Percentiles rank a stretch among this genome's conserved stretches.
Conservation (phyloP, 805 yeast species). For the Debaryomyces hansenii region DNA sequence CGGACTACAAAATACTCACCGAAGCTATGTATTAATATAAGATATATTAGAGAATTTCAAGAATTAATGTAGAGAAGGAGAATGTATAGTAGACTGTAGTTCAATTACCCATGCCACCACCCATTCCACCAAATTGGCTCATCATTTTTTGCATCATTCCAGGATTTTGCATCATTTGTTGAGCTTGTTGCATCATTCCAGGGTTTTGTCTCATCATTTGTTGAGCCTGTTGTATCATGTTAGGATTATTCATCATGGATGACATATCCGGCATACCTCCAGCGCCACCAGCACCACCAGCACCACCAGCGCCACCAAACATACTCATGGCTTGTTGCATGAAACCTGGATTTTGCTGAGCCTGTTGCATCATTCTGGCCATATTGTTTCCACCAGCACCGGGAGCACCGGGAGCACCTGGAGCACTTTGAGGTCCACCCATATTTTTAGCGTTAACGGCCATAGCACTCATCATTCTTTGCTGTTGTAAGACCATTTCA, state of each 20-base stretch:
- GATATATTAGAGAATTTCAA: no score
- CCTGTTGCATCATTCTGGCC: conserved; percentile 57
- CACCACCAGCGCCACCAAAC: conserved; percentile 53
- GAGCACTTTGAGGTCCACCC: conserved; percentile 39
- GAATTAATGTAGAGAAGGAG: no score
- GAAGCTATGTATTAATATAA: no score
- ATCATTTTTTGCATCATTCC: conserved; percentile 71
- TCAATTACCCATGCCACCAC: conserved; percentile 28
- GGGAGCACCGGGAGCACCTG: conserved; percentile 6
- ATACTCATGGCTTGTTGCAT: conserved; percentile 65
- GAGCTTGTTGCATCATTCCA: conserved; percentile 45
- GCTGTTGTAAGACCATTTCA: conserved; percentile 88
- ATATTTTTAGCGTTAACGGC: conserved; percentile 66
- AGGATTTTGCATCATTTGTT: conserved; percentile 52
- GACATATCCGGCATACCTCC: conserved; percentile 52
- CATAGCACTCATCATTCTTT: conserved; percentile 91
- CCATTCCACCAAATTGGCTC: conserved; percentile 61
- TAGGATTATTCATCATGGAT: conserved; percentile 59
- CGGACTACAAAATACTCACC: no score
- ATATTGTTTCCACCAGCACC: conserved; percentile 40
- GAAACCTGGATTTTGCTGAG: conserved; percentile 49
- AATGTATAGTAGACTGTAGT: no score
- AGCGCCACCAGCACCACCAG: conserved; percentile 23
- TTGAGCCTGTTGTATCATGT: conserved; percentile 48
- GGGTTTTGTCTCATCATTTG: conserved; percentile 48